A percentile compares a stretch with the other conserved stretches of the same genome.
phyloP scores from a whole-genome alignment of 352 stramenopile genomes.

The Pythium myriotylum region DNA sequence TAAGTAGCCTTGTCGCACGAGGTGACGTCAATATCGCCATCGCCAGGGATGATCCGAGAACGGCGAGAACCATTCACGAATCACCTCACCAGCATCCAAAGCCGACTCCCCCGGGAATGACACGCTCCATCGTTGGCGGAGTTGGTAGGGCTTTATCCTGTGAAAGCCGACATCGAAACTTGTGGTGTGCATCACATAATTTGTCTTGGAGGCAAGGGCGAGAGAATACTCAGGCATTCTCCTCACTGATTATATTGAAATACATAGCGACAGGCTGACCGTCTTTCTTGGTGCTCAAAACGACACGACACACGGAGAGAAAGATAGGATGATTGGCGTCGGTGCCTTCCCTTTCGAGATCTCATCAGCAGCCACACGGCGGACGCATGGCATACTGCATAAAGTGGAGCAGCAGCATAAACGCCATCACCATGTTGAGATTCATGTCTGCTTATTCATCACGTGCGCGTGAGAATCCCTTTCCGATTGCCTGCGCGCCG shows the following conservation, averaged over 20 bases:
- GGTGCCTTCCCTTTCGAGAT: too few species aligned
- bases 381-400: constrained; percentile 88
- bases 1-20: constrained; percentile 96
- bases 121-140: constrained; percentile 82
- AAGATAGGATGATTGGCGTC: too few species aligned
- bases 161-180: too few species aligned
- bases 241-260: constrained; percentile 2
- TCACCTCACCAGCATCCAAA: constrained; percentile 88
- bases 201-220: too few species aligned
- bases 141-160: constrained; percentile 79
- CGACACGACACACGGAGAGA: too few species aligned
- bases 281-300: too few species aligned
- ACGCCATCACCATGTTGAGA: constrained; percentile 85
- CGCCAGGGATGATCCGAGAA: constrained; percentile 88
- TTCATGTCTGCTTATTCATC: constrained; percentile 56
- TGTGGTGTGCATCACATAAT: too few species aligned
- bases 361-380: constrained; percentile 74
- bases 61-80: constrained; percentile 91
- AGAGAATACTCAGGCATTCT: too few species aligned
- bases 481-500: neutral
- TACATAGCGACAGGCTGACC: neutral
- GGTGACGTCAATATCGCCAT: constrained; percentile 91
- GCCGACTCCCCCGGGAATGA: constrained; percentile 86
- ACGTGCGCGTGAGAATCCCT: neutral
- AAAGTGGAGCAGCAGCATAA: constrained; percentile 85